Percentiles rank a stretch among this genome's conserved stretches.
Evolutionary conservation across 768 basidiomycete species (phyloP).

Genomic region (Podaxis carcinomalis): DNA sequence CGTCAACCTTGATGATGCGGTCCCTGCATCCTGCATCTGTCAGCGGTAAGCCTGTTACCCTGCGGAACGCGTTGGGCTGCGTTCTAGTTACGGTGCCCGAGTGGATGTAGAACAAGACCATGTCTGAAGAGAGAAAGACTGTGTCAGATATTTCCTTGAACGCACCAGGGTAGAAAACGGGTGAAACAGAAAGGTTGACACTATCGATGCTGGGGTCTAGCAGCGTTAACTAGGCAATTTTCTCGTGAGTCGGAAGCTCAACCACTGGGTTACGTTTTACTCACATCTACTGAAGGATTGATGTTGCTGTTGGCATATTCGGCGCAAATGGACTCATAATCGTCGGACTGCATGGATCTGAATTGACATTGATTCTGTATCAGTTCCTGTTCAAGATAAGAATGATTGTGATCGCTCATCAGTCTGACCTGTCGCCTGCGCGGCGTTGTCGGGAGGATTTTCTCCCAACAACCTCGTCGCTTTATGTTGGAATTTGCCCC

Average conservation of each 20-base stretch:
- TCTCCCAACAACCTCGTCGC: not conserved
- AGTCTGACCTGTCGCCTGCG: not conserved
- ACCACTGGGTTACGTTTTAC: not conserved
- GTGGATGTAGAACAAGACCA: conserved; percentile 14
- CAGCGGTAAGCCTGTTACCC: not conserved
- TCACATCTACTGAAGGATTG: not conserved
- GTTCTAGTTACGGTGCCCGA: conserved; percentile 2
- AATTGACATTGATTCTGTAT: not conserved
- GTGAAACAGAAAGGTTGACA: conserved; percentile 12
- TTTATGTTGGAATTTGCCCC: not conserved
- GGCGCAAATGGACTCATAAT: not conserved
- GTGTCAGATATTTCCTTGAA: conserved; percentile 7
- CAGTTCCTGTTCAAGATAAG: not conserved
- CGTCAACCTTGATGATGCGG: conserved; percentile 7
- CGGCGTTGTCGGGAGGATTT: not conserved
- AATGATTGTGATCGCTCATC: not conserved
- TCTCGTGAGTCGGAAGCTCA: not conserved
- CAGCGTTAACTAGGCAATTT: not conserved
- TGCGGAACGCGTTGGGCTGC: conserved; percentile 14
- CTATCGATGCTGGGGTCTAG: not conserved
- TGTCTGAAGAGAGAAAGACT: conserved; percentile 13
- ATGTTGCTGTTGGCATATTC: not conserved
- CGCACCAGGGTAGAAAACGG: conserved; percentile 10
- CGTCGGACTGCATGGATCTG: not conserved
- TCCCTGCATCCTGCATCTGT: not conserved